phyloP scores from a whole-genome alignment of 768 basidiomycete genomes.

The Boletus speciosus region DNA sequence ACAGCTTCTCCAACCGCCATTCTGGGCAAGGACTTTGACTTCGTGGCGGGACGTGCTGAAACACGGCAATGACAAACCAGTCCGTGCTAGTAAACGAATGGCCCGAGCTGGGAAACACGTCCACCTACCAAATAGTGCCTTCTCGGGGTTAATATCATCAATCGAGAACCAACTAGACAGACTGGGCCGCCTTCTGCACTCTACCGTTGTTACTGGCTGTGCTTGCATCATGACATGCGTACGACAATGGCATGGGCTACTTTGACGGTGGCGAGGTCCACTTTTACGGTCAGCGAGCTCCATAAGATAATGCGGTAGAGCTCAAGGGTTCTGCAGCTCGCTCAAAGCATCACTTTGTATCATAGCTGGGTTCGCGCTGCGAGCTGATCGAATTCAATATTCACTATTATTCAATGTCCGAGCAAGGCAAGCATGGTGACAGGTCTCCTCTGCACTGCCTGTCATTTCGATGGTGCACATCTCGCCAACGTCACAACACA shows the following conservation, averaged over 20 bases:
- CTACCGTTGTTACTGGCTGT: not conserved
- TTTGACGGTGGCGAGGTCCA: not conserved
- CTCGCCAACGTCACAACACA: not conserved
- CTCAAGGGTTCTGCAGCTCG: not conserved
- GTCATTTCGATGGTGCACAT: not conserved
- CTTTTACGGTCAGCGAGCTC: not conserved
- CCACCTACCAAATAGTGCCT: conserved; percentile 3
- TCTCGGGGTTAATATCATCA: conserved; percentile 11
- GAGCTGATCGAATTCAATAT: not conserved
- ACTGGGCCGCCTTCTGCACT: not conserved
- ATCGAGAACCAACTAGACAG: conserved; percentile 7
- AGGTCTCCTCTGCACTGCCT: not conserved
- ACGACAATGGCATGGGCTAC: conserved; percentile 5
- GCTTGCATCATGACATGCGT: conserved; percentile 1
- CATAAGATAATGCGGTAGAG: not conserved
- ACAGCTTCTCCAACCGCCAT: conserved; percentile 7
- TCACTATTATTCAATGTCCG: not conserved
- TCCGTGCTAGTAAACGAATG: not conserved
- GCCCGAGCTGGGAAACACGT: conserved; percentile 1
- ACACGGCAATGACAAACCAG: conserved; percentile 11
- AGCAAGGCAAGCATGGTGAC: not conserved
- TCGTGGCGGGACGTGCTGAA: conserved; percentile 1
- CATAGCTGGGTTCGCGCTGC: not conserved
- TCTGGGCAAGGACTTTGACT: conserved; percentile 7
- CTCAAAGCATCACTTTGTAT: not conserved